A percentile compares a stretch with the other conserved stretches of the same genome.
Evolutionary conservation across 2,329 filamentous ascomycete genomes (phyloP).

Genomic region (Fusarium pininemorale): DNA sequence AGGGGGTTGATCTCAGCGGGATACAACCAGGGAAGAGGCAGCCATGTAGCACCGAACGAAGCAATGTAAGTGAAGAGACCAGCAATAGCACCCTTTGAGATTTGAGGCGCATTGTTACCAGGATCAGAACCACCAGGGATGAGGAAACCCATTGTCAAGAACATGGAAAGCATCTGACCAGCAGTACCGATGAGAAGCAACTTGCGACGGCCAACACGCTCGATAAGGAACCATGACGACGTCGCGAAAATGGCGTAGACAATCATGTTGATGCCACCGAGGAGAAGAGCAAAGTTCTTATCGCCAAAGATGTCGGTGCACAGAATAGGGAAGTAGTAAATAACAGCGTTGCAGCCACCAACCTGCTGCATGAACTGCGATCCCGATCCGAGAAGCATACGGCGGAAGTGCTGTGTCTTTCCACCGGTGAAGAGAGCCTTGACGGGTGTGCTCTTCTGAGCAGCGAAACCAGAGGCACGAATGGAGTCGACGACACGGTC

Average conservation of each 20-base stretch:
- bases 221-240: slow-evolving; percentile 63
- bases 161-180: slow-evolving; percentile 64
- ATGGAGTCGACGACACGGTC: slow-evolving; percentile 61
- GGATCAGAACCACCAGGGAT: slow-evolving; percentile 66
- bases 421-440: slow-evolving; percentile 68
- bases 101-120: slow-evolving; percentile 49
- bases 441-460: slow-evolving; percentile 57
- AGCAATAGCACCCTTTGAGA: slow-evolving; percentile 72
- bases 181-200: slow-evolving; percentile 56
- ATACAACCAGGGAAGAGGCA: slow-evolving; percentile 70
- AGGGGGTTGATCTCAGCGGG: slow-evolving; percentile 64
- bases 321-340: slow-evolving; percentile 69
- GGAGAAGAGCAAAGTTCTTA: slow-evolving; percentile 59
- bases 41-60: slow-evolving; percentile 72
- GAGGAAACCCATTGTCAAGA: slow-evolving; percentile 69
- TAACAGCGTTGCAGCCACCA: slow-evolving; percentile 66
- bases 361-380: slow-evolving; percentile 72
- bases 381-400: slow-evolving; percentile 68
- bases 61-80: slow-evolving; percentile 76
- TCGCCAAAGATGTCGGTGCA: slow-evolving; percentile 50
- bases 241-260: slow-evolving; percentile 67
- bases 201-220: slow-evolving; percentile 57
- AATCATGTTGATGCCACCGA: slow-evolving; percentile 61
- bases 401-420: slow-evolving; percentile 72
- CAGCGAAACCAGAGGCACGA: slow-evolving; percentile 59